phyloP scores from a whole-genome alignment of 2,329 filamentous ascomycete genomes.

The Fusarium verrucosum region DNA sequence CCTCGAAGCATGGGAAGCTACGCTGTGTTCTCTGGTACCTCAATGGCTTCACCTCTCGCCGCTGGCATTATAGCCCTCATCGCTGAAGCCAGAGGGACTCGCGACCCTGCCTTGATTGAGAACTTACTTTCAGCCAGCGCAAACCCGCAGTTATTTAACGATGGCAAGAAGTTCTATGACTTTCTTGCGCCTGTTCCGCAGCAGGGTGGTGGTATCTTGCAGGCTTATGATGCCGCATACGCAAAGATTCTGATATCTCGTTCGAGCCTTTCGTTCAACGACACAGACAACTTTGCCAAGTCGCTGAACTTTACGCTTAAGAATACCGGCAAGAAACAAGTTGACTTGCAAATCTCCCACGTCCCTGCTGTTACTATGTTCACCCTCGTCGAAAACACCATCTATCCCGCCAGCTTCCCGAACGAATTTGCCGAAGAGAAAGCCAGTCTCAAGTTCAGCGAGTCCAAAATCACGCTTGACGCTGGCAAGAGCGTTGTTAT shows the following conservation, averaged over 20 bases:
- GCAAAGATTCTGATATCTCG: slow-evolving; percentile 62
- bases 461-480: slow-evolving; percentile 55
- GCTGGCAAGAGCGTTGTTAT: slow-evolving; percentile 56
- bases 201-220: slow-evolving; percentile 68
- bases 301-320: slow-evolving; percentile 63
- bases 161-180: slow-evolving; percentile 49
- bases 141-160: slow-evolving; percentile 60
- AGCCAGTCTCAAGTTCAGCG: slow-evolving; percentile 56
- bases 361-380: slow-evolving; percentile 63
- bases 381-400: slow-evolving; percentile 51
- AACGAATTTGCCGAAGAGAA: slow-evolving; percentile 54
- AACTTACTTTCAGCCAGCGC: slow-evolving; percentile 60
- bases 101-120: slow-evolving; percentile 60
- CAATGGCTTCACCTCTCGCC: slow-evolving; percentile 67
- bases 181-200: slow-evolving; percentile 65
- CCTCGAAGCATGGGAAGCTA: slow-evolving; percentile 59
- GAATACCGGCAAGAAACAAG: slow-evolving; percentile 59
- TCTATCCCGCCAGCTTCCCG: slow-evolving; percentile 56
- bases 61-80: slow-evolving; percentile 66
- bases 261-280: slow-evolving; percentile 70
- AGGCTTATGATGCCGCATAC: slow-evolving; percentile 67
- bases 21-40: slow-evolving; percentile 64
- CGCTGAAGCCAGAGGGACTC: slow-evolving; percentile 60
- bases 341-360: slow-evolving; percentile 64
- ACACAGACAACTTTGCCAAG: slow-evolving; percentile 65